These are phyloP conservation scores for Metschnikowia koreensis DNA, from an alignment of 805 yeast genomes.

Conservation along the genomic window DNA sequence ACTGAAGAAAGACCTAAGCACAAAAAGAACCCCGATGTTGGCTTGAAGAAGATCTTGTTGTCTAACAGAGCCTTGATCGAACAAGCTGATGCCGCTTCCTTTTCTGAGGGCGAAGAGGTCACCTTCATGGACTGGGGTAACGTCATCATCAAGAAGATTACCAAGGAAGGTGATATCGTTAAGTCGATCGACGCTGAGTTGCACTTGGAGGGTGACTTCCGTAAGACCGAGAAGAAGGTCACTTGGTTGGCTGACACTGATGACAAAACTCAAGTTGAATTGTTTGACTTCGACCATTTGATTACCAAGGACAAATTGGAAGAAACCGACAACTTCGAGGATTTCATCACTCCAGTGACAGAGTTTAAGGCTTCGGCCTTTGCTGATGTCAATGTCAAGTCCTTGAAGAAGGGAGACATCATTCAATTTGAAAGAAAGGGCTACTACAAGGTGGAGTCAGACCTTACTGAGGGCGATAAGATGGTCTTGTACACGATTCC, in stretches of 20 bases:
- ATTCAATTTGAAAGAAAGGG: slow-evolving; percentile 98
- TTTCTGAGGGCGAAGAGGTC: slow-evolving; percentile 81
- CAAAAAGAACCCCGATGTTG: slow-evolving; percentile 91
- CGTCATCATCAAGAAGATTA: slow-evolving; percentile 69
- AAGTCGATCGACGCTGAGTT: slow-evolving; percentile 70
- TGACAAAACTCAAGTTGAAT: slow-evolving; percentile 68
- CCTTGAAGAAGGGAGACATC: slow-evolving; percentile 79
- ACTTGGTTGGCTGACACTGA: slow-evolving; percentile 90
- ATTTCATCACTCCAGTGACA: slow-evolving; percentile 83
- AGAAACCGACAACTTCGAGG: slow-evolving; percentile 91
- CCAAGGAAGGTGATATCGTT: slow-evolving; percentile 58
- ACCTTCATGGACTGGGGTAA: slow-evolving; percentile 99
- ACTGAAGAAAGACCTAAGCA: slow-evolving; percentile 84
- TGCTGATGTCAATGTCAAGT: slow-evolving; percentile 77
- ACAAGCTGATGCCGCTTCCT: slow-evolving; percentile 73
- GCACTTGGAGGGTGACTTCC: slow-evolving; percentile 94
- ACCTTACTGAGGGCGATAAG: slow-evolving; percentile 55
- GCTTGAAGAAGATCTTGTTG: slow-evolving; percentile 74
- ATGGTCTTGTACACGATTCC: slow-evolving; percentile 90
- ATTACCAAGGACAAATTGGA: slow-evolving; percentile 93
- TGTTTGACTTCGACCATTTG: slow-evolving; percentile 91
- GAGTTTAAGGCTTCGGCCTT: slow-evolving; percentile 76
- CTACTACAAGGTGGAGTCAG: slow-evolving; percentile 76
- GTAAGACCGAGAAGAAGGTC: slow-evolving; percentile 89
- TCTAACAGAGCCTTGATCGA: slow-evolving; percentile 68